phyloP scores from a whole-genome alignment of 108 stramenopile genomes.

The Skeletonema potamos region DNA sequence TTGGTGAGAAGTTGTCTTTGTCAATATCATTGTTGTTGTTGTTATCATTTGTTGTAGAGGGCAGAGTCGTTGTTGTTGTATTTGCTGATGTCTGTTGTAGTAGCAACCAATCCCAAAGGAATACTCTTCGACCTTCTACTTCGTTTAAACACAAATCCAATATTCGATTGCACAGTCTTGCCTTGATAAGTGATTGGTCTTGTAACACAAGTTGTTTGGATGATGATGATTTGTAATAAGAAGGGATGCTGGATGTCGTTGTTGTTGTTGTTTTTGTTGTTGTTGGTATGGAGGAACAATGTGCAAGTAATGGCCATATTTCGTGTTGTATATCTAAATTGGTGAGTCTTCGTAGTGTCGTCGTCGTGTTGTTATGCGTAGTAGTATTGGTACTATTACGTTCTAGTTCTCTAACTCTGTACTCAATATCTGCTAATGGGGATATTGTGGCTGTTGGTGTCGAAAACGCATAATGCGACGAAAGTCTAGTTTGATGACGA shows the following conservation, averaged over 20 bases:
- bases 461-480: no score
- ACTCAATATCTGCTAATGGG: conserved; percentile 6
- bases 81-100: neutral
- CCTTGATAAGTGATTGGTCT: neutral
- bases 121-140: conserved; percentile 21
- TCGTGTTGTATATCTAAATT: conserved; percentile 19
- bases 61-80: neutral
- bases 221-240: conserved; percentile 1
- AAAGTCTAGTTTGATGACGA: no score
- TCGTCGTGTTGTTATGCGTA: no score
- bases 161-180: conserved; percentile 18
- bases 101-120: conserved; percentile 26
- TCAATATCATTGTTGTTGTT: neutral
- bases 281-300: conserved; percentile 4
- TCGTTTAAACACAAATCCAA: conserved; percentile 33
- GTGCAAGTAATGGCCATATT: conserved; percentile 29
- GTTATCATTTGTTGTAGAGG: no score
- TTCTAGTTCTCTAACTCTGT: conserved; percentile 24
- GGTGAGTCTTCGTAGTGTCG: conserved; percentile 4
- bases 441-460: no score
- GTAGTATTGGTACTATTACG: no score
- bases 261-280: neutral
- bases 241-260: no score
- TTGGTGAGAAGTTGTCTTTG: conserved; percentile 32
- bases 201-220: neutral